Percentiles rank a stretch among this genome's conserved stretches.
These are phyloP conservation scores for Talaromyces sp. DNA, from an alignment of 2,329 filamentous ascomycete genomes.

Conservation along the genomic window DNA sequence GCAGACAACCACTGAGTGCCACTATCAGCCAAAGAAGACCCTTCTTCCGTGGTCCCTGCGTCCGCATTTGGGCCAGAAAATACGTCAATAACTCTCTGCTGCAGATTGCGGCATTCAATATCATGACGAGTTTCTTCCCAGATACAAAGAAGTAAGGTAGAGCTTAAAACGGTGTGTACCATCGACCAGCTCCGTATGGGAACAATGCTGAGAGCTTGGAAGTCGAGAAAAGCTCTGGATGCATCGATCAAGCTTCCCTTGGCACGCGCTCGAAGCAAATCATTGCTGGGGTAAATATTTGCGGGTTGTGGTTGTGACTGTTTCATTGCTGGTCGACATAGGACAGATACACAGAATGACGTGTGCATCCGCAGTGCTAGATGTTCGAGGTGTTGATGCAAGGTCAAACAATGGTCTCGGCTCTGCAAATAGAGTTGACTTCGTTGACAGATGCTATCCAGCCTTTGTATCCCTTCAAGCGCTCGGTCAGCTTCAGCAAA, in stretches of 20 bases:
- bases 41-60: conserved; percentile 10
- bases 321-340: conserved; percentile 60
- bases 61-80: conserved; percentile 30
- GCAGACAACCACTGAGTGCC: conserved; percentile 32
- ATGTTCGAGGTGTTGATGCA: conserved; percentile 56
- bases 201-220: conserved; percentile 34
- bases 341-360: conserved; percentile 58
- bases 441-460: conserved; percentile 51
- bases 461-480: conserved; percentile 42
- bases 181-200: conserved; percentile 38
- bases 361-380: conserved; percentile 55
- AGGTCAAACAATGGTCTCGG: conserved; percentile 36
- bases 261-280: conserved; percentile 25
- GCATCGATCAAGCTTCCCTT: conserved; percentile 31
- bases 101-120: conserved; percentile 30
- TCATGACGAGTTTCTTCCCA: conserved; percentile 41
- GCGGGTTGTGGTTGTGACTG: conserved; percentile 9
- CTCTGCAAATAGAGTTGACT: conserved; percentile 55
- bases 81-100: conserved; percentile 35
- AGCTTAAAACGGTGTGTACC: conserved; percentile 39
- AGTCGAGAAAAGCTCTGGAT: conserved; percentile 35
- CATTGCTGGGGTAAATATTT: not conserved
- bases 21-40: conserved; percentile 17
- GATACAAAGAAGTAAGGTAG: conserved; percentile 36
- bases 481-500: conserved; percentile 12